These are phyloP conservation scores for Aspergillus awamori DNA, from an alignment of 2,329 filamentous ascomycete genomes.

Conservation along the genomic window DNA sequence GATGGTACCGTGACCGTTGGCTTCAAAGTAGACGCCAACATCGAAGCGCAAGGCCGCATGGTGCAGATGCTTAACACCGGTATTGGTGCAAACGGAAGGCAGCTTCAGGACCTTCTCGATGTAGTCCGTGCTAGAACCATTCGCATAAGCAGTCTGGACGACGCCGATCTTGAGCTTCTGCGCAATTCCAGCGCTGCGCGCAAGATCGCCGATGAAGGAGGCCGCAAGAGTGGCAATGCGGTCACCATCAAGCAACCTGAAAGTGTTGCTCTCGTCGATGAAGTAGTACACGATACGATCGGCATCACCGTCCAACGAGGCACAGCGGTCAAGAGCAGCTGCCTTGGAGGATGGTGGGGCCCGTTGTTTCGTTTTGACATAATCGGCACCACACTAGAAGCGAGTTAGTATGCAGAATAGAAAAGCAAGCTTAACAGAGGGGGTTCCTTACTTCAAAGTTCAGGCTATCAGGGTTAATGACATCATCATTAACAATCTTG, in stretches of 20 bases:
- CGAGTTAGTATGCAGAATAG: constrained; percentile 19
- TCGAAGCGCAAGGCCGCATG: constrained; percentile 95
- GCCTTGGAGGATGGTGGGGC: constrained; percentile 82
- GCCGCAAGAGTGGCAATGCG: constrained; percentile 94
- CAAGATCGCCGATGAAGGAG: constrained; percentile 88
- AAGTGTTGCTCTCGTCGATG: constrained; percentile 76
- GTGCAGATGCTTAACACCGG: constrained; percentile 96
- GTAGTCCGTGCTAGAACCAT: constrained; percentile 91
- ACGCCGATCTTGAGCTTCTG: constrained; percentile 87
- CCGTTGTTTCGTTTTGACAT: constrained; percentile 94
- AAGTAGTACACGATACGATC: constrained; percentile 97
- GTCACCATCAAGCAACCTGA: constrained; percentile 93
- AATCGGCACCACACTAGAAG: constrained; percentile 84
- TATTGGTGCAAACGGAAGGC: constrained; percentile 89
- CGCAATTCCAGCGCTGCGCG: constrained; percentile 75
- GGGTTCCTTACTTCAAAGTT: constrained; percentile 73
- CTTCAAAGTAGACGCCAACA: constrained; percentile 97
- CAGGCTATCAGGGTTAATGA: constrained; percentile 82
- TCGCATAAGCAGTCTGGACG: constrained; percentile 96
- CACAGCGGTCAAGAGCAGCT: constrained; percentile 74
- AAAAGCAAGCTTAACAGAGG: neutral
- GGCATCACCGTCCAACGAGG: constrained; percentile 91
- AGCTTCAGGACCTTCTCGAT: constrained; percentile 85
- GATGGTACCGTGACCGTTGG: constrained; percentile 95
- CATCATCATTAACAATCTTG: constrained; percentile 89